Evolutionary conservation across 306 rosid species (phyloP), one percentile per base, ranked within the genome.

Genomic region (Cercis canadensis): DNA sequence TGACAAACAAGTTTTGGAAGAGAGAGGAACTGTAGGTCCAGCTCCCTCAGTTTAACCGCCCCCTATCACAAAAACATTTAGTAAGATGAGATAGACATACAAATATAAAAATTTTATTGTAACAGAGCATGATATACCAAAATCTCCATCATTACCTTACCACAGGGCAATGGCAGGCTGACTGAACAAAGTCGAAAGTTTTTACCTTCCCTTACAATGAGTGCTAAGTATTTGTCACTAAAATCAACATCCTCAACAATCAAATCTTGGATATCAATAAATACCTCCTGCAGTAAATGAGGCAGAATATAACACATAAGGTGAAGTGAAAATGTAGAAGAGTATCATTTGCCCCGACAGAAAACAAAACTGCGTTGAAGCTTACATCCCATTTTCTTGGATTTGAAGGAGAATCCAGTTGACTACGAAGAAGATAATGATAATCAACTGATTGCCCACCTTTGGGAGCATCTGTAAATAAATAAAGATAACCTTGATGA

Each of bases 341-440:
- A 24, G 3, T 24, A 24, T 24, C 29, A 24, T 3, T 24, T 24
- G 29, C 29, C 29, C 29, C 29, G 3, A 19, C 32, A 5, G 55
- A 14, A 43, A 55, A 64, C 13, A 29, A 37, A 34, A 45, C 33
- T n/a, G 41, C 32, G 57, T 46, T 75, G 51, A 52, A 73, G 80
- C 84, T 53, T 65, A 91, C 97, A 97, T 95, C 97, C 99, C 96
- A 94, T 78, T 70, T 75, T 79, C 96, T 87, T 58, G 90, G 78
- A 83, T 65, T 75, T 56, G 76, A 80, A 65, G 78, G 40, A 76
- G 82, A 80, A 70, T 83, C 82, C 59, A 73, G 73, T 14, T 80
- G 85, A 64, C 96, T 82, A 32, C 62, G 34, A 59, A 89, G 96
- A 74, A 95, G 96, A 82, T 89, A 91, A 85, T 95, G 97, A 86